Base-by-base conservation (phyloP, 768 basidiomycete species). In the Lactifluus hygrophoroides region DNA sequence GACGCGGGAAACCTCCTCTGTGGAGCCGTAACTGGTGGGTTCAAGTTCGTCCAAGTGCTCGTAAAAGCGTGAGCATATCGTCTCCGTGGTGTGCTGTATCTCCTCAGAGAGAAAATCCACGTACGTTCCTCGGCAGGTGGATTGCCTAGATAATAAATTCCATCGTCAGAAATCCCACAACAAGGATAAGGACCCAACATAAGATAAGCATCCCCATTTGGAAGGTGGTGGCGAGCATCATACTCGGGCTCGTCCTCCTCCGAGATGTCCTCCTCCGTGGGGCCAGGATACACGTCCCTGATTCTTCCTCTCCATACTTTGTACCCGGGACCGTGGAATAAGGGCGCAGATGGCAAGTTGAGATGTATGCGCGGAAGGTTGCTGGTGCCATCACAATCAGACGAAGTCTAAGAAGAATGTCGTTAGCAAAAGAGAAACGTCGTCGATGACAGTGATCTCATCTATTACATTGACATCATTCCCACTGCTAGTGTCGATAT, bases 281-380 rank as follows among this genome's bases (percentile, higher is more conserved):
- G 57, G 3, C 73, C 77, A 0, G 66, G 14, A 1, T 68, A 65
- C 13, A 86, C 75, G 63, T 86, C 87, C 3, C 85, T 85, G 0
- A 69, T 76, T 3, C 86, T 86, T 27, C 86, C 84, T 11, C 84
- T 76, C 0, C 86, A 85, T 1, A 74, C 76, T 35, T 81, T 81
- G 59, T 79, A 78, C 28, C 74, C 57, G 8, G 68, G 71, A 48
- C 71, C 78, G 19, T 74, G 69, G 40, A 76, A 77, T 35, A 76
- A 79, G n/a, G 82, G 82, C 44, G 78, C 77, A 11, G 75, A 71
- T 21, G 67, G 21, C 19, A 48, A 57, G 23, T 19, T 7, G 21
- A 40, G 51, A 23, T n/a, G 54, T 0, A 14, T 1, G 47, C 7
- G 21, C 14, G n/a, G n/a, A 57, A 88, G 81, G 65, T 88, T 88